Evolutionary conservation across 495 filamentous ascomycete genomes (phyloP), one percentile per base, ranked within the genome.

Genomic region (Lophiostoma macrostomum): DNA sequence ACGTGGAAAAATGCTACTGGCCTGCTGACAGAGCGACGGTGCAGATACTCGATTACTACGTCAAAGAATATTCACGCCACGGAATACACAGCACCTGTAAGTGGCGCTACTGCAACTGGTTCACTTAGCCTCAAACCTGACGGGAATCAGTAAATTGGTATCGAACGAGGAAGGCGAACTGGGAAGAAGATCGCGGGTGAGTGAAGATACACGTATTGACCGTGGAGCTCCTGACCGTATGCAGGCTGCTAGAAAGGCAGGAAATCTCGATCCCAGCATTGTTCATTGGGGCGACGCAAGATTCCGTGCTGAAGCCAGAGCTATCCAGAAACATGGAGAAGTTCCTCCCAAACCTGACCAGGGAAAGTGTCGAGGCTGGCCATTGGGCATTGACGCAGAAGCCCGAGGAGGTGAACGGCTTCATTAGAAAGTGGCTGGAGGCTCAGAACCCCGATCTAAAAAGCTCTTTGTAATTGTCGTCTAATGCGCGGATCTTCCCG

Each of bases 31-130:
- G n/a, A 39, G 41, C 18, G 27, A 36, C n/a, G n/a, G n/a, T n/a
- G 16, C 41, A 83, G 76, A 84, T 91, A 61, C 65, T 90, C 43
- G 83, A 90, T 37, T 88, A 80, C 68, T 96, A 95, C 67, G 79
- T 79, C 13, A 71, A 79, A 29, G 73, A 88, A 68, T 94, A 79
- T 65, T 70, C 71, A 11, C 75, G 80, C n/a, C 74, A 82, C 55
- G 91, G 90, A 0, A 62, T 96, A 46, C 78, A 83, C 57, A 88
- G 87, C 2, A 84, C 87, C 16, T 73, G 85, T 81, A 86, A 64
- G 75, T 66, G 3, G 11, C n/a, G 28, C 36, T 29, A 23, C 22
- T 16, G 6, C 31, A 20, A 20, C 47, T 14, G 20, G 7, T 12
- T 11, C 20, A 29, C 24, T 20, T 32, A 47, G 32, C 36, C 55